phyloP scores from a whole-genome alignment of 208 protist species.

The Novymonas esmeraldas region DNA sequence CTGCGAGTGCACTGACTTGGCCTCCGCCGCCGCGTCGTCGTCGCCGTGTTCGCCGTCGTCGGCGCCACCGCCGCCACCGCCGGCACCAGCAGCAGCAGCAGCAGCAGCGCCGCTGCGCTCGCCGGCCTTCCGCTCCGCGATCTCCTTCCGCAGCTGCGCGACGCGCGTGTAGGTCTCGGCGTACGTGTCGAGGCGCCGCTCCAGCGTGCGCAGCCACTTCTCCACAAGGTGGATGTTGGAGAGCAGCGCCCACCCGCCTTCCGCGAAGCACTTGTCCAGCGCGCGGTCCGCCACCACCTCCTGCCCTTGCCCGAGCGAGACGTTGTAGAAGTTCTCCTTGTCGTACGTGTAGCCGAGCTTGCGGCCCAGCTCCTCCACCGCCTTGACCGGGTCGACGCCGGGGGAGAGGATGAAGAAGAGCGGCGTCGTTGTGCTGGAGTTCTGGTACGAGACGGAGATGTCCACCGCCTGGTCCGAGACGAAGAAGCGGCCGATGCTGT shows the following conservation, averaged over 20 bases:
- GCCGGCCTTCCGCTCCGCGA: conserved; percentile 75
- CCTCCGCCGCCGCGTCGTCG: not conserved
- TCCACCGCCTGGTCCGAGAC: conserved; percentile 95
- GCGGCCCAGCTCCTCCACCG: conserved; percentile 94
- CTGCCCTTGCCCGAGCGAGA: conserved; percentile 99
- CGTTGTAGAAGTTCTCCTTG: conserved; percentile 94
- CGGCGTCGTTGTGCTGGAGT: conserved; percentile 94
- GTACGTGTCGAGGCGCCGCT: conserved; percentile 96
- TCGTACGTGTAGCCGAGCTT: conserved; percentile 96
- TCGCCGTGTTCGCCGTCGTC: conserved; percentile 27
- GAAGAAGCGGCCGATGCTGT: conserved; percentile 95
- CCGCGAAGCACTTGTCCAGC: conserved; percentile 92
- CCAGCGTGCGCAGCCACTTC: conserved; percentile 96
- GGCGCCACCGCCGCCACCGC: conserved; percentile 1
- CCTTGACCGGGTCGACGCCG: conserved; percentile 97
- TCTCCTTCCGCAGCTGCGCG: conserved; percentile 87
- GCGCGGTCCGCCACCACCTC: conserved; percentile 96
- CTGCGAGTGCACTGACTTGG: not conserved
- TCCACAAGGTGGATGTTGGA: conserved; percentile 99
- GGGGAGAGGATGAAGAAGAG: conserved; percentile 99
- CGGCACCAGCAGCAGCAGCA: too few relatives aligned
- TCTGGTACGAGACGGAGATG: conserved; percentile 94
- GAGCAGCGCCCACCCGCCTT: conserved; percentile 97
- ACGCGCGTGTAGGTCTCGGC: conserved; percentile 92
- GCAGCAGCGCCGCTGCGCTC: conserved; percentile 37